phyloP scores from a whole-genome alignment of 805 yeast species.

The Priceomyces fermenticarens region DNA sequence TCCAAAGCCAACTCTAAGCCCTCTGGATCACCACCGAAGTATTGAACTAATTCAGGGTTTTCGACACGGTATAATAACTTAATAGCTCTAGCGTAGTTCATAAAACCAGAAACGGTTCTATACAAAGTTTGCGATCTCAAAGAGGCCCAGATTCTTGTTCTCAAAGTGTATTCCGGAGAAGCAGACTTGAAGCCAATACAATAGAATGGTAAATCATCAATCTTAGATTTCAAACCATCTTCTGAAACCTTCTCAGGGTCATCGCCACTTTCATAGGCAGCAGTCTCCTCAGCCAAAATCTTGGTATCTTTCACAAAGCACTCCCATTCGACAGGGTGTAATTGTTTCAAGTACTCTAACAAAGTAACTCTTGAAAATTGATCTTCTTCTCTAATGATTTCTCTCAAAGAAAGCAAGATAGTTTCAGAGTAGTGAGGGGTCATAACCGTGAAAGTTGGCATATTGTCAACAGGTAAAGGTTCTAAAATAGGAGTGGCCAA shows the following conservation, averaged over 20 bases:
- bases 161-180: slow-evolving; percentile 45
- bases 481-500: slow-evolving; percentile 98
- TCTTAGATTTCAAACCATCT: slow-evolving; percentile 33
- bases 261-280: slow-evolving; percentile 53
- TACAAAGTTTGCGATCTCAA: slow-evolving; percentile 46
- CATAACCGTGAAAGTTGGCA: slow-evolving; percentile 97
- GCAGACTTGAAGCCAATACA: slow-evolving; percentile 48
- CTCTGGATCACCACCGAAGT: slow-evolving; percentile 98
- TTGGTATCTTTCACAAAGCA: slow-evolving; percentile 58
- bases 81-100: slow-evolving; percentile 47
- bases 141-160: slow-evolving; percentile 49
- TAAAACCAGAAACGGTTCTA: slow-evolving; percentile 46
- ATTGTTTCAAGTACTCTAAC: slow-evolving; percentile 53
- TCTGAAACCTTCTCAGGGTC: slow-evolving; percentile 30
- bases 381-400: slow-evolving; percentile 72
- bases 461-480: slow-evolving; percentile 98
- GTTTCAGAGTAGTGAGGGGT: slow-evolving; percentile 87
- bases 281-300: slow-evolving; percentile 49
- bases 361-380: slow-evolving; percentile 55
- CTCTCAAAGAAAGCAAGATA: slow-evolving; percentile 70
- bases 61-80: slow-evolving; percentile 45
- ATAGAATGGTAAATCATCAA: slow-evolving; percentile 44
- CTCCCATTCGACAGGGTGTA: slow-evolving; percentile 56
- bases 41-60: slow-evolving; percentile 58
- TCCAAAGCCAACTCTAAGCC: slow-evolving; percentile 93